Evolutionary conservation across 176 grass and related monocot genomes (phyloP), one percentile per base, ranked within the genome.

Genomic region (Hordeum marinum): DNA sequence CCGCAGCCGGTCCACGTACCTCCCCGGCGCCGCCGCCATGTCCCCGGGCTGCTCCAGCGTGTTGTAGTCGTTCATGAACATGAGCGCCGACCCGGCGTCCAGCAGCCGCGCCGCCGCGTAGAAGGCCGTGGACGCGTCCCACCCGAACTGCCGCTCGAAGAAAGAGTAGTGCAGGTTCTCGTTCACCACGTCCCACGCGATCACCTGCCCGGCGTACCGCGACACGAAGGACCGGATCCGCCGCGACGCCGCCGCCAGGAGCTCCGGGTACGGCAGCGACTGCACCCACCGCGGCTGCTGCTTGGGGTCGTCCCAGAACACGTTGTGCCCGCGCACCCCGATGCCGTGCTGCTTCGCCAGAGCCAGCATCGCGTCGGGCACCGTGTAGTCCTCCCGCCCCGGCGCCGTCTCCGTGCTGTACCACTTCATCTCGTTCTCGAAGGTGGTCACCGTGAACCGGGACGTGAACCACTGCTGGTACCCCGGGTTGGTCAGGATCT

Each of bases 351-450:
- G 24, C 80, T 77, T 66, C 13, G 82, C 82, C 14, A 94, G 85
- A n/a, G 54, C 54, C 21, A 94, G 58, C 93, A 94, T 94, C 18
- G 82, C 82, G 67, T 94, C 93, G 0, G 93, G 76, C 46, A 85
- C 57, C 13, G 71, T 32, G 85, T 92, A 94, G 82, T 92, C 72
- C 83, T 85, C 87, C 11, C 86, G 55, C 1, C 90, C 87, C 25
- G 68, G 60, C 41, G 9, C 41, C 20, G 6, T 25, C 81, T 94
- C 93, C 21, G 76, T 94, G 43, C 78, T 68, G 59, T 90, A 94
- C 93, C 93, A 94, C 81, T 94, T 92, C 93, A 94, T 94, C 82
- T 94, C 93, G 80, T 94, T 94, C 90, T 94, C 93, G 66, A 94
- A 94, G 37, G 90, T 94, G 71, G 93, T 80, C 4, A 90, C 87